Evolutionary conservation across 331 rosid genomes (phyloP).

Genomic region (Malus hybrid): DNA sequence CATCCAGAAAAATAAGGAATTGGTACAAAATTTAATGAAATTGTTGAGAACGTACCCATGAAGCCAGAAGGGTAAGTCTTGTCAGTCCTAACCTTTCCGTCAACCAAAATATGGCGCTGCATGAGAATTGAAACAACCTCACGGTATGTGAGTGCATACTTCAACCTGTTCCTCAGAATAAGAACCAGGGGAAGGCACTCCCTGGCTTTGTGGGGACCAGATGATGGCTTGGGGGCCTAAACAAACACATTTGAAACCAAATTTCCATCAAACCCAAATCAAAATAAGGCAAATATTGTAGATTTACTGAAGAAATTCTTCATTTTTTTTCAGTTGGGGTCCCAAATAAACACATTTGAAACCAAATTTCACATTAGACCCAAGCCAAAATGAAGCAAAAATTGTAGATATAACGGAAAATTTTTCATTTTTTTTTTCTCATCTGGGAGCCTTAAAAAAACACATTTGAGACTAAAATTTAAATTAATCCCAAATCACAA

Average conservation of each 20-base stretch:
- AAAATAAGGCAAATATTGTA: background rate
- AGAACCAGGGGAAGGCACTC: constrained; percentile 59
- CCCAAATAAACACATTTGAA: constrained; percentile 14
- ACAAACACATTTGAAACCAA: background rate
- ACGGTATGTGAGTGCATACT: constrained; percentile 60
- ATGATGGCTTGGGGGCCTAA: constrained; percentile 68
- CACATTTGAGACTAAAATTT: background rate
- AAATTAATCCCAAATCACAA: background rate
- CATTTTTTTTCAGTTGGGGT: constrained; percentile 24
- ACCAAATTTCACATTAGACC: background rate
- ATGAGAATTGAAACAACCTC: constrained; percentile 51
- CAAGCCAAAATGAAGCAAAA: background rate
- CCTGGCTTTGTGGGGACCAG: constrained; percentile 60
- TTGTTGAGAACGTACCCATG: constrained; percentile 45
- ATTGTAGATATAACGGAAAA: background rate
- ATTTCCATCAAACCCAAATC: background rate
- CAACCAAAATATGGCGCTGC: constrained; percentile 60
- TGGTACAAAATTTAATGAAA: background rate
- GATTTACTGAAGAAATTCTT: background rate
- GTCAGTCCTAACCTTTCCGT: constrained; percentile 61
- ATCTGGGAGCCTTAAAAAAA: constrained; percentile 36
- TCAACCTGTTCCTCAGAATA: constrained; percentile 49
- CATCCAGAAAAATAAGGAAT: background rate
- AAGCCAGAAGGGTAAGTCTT: constrained; percentile 58
- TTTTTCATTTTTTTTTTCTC: too few relatives aligned